Conservation (phyloP, 2,329 filamentous ascomycete species). For the Proliferodiscus dingleyae region DNA sequence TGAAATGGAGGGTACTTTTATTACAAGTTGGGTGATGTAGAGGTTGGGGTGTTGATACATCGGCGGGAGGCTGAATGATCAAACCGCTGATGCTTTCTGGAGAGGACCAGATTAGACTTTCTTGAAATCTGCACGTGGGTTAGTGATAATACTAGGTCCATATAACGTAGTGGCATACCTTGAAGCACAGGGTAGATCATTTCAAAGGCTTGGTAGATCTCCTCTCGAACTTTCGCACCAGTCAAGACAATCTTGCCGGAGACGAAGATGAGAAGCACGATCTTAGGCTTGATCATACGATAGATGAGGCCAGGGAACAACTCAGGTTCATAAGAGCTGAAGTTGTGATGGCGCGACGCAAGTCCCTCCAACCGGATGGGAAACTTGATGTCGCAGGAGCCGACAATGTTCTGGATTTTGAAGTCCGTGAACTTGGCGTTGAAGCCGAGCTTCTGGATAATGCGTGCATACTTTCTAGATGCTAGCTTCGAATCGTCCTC, state of each 20-base stretch:
- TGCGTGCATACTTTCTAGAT: slow-evolving; percentile 94
- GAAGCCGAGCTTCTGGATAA: slow-evolving; percentile 99
- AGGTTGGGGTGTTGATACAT: slow-evolving; percentile 27
- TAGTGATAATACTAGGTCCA: slow-evolving; percentile 9
- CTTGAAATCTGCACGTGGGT: slow-evolving; percentile 29
- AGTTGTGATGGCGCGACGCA: slow-evolving; percentile 96
- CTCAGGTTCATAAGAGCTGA: slow-evolving; percentile 98
- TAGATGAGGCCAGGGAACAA: slow-evolving; percentile 99
- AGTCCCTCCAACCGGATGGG: slow-evolving; percentile 94
- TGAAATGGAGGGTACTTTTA: slow-evolving; percentile 30
- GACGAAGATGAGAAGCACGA: slow-evolving; percentile 95
- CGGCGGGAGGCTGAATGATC: slow-evolving; percentile 25
- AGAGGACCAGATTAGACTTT: slow-evolving; percentile 31
- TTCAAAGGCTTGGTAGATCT: slow-evolving; percentile 95
- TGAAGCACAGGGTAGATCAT: slow-evolving; percentile 95
- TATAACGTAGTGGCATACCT: slow-evolving; percentile 47
- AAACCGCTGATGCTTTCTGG: slow-evolving; percentile 25
- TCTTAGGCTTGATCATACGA: slow-evolving; percentile 99
- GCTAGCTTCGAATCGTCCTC: slow-evolving; percentile 98
- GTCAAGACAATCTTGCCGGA: slow-evolving; percentile 97
- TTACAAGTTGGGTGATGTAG: slow-evolving; percentile 16
- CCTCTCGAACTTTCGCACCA: slow-evolving; percentile 94
- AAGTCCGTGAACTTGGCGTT: slow-evolving; percentile 99
- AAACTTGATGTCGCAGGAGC: slow-evolving; percentile 99
- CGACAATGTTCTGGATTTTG: slow-evolving; percentile 99